Conservation (phyloP, 2,329 filamentous ascomycete species). For the Colletotrichum sp. region DNA sequence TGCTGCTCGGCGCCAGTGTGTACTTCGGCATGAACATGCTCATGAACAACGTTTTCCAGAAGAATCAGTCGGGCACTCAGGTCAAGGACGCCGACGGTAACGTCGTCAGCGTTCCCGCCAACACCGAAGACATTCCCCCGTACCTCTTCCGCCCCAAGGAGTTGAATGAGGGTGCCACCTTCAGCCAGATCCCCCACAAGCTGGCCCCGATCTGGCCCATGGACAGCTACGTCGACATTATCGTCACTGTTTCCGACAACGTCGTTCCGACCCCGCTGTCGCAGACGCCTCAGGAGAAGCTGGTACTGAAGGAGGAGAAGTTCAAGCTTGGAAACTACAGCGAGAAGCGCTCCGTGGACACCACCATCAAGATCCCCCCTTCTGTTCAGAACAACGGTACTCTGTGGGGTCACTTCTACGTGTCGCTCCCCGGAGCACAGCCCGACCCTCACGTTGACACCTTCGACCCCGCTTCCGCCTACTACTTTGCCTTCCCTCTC, state of each 20-base stretch:
- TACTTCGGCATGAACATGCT: constrained; percentile 65
- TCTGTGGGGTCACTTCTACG: constrained; percentile 92
- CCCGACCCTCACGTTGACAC: constrained; percentile 76
- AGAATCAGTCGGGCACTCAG: constrained; percentile 51
- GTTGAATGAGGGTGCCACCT: constrained; percentile 66
- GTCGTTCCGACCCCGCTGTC: constrained; percentile 72
- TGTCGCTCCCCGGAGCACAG: constrained; percentile 76
- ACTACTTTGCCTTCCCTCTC: constrained; percentile 83
- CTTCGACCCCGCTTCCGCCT: constrained; percentile 79
- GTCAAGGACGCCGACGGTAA: constrained; percentile 58
- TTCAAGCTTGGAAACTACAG: constrained; percentile 82
- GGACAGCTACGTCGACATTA: constrained; percentile 80
- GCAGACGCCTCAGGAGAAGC: constrained; percentile 66
- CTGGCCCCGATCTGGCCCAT: constrained; percentile 89
- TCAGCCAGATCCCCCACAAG: constrained; percentile 69
- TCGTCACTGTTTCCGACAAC: constrained; percentile 82
- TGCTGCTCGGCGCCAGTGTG: constrained; percentile 57
- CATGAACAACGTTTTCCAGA: constrained; percentile 58
- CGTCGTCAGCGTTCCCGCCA: constrained; percentile 56
- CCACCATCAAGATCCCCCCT: constrained; percentile 77
- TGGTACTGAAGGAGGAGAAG: constrained; percentile 80
- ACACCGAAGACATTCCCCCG: constrained; percentile 63
- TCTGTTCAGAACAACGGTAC: constrained; percentile 91
- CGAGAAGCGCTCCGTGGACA: constrained; percentile 79
- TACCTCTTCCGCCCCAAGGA: constrained; percentile 68